A percentile compares a stretch with the other conserved stretches of the same genome.
phyloP scores from a whole-genome alignment of 2,329 filamentous ascomycete genomes.

The Colletotrichum camelliae region DNA sequence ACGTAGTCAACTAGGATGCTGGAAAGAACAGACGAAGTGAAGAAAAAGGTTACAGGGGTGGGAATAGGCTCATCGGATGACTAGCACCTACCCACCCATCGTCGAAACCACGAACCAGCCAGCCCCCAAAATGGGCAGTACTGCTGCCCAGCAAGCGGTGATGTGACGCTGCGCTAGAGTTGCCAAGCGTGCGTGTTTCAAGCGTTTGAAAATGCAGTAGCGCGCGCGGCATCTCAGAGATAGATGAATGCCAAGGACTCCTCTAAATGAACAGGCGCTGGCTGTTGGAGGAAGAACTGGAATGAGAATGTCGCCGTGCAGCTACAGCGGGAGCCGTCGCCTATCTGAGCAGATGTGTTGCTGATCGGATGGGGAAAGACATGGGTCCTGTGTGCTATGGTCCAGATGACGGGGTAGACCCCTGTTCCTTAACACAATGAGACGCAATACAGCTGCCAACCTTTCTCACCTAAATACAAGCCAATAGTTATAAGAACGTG shows the following conservation, averaged over 20 bases:
- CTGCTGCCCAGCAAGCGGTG: background rate
- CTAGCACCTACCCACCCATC: background rate
- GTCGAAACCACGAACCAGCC: background rate
- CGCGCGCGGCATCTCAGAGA: conserved; percentile 1
- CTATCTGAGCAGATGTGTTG: background rate
- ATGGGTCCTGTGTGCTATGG: background rate
- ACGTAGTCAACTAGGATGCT: background rate
- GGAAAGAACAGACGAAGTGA: background rate
- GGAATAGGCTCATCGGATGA: conserved; percentile 17
- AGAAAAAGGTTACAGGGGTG: background rate
- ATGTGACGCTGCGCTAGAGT: background rate
- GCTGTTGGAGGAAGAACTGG: conserved; percentile 18
- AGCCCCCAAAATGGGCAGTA: background rate
- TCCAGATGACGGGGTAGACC: background rate
- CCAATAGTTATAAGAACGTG: background rate
- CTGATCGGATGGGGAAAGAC: background rate
- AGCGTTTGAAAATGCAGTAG: background rate
- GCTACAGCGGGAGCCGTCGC: background rate
- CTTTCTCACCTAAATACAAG: background rate
- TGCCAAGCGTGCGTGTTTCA: background rate
- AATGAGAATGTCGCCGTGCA: background rate
- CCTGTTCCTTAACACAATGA: background rate
- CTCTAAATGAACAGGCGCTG: background rate
- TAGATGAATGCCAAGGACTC: conserved; percentile 5
- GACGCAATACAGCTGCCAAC: background rate